Evolutionary conservation across 495 filamentous ascomycete species (phyloP).

Genomic region (Podospora comata): DNA sequence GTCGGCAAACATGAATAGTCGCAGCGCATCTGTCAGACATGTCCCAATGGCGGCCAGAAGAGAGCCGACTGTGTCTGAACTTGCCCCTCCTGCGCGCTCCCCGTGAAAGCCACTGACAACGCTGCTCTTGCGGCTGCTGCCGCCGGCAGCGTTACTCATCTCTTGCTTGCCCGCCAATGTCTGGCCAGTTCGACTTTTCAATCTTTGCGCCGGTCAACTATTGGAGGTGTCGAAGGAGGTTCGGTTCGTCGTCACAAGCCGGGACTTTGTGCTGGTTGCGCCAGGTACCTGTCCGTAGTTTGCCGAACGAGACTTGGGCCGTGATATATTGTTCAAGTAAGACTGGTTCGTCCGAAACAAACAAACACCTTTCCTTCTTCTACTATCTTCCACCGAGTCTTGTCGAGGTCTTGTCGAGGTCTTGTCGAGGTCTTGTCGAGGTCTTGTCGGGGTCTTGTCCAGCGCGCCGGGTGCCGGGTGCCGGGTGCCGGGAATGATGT

Average conservation of each 20-base stretch:
- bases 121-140: constrained; percentile 14
- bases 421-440: too few species aligned
- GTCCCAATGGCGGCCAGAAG: constrained; percentile 48
- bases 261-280: neutral
- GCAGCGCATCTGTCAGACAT: constrained; percentile 42
- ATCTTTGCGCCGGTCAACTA: neutral
- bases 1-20: constrained; percentile 49
- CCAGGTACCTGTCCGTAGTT: neutral
- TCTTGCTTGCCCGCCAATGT: neutral
- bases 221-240: neutral
- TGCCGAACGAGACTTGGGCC: neutral
- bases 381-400: neutral
- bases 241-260: neutral
- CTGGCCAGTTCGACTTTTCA: neutral
- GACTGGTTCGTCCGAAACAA: neutral
- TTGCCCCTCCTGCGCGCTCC: neutral
- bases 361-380: neutral
- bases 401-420: neutral
- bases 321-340: neutral
- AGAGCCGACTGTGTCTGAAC: constrained; percentile 46
- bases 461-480: neutral
- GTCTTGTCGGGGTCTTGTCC: neutral
- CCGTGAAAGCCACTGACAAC: constrained; percentile 12
- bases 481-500: neutral
- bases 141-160: constrained; percentile 21